Evolutionary conservation across 2,329 filamentous ascomycete species (phyloP).

Genomic region (Annulohypoxylon truncatum): DNA sequence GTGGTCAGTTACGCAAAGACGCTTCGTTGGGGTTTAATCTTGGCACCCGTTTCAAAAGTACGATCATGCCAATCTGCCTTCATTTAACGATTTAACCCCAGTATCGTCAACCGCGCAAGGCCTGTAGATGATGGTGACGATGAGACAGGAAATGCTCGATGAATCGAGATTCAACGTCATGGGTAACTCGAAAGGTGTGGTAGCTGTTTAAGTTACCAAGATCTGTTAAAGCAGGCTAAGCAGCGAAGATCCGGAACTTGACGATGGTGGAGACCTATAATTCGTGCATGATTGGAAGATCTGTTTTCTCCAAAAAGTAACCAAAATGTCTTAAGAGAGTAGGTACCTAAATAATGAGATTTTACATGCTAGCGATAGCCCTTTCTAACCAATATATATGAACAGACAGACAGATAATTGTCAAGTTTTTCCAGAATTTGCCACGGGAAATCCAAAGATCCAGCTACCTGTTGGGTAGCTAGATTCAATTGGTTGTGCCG

Average conservation of each 20-base stretch:
- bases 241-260: slow-evolving; percentile 30
- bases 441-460: not conserved
- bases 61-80: slow-evolving; percentile 27
- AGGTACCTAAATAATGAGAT: not conserved
- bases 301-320: not conserved
- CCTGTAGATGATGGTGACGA: slow-evolving; percentile 2
- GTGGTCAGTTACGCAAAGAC: slow-evolving; percentile 27
- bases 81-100: slow-evolving; percentile 6
- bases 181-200: not conserved
- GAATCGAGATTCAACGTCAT: slow-evolving; percentile 21
- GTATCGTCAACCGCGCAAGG: slow-evolving; percentile 32
- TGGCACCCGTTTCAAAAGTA: slow-evolving; percentile 32
- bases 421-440: not conserved
- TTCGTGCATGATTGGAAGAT: slow-evolving; percentile 21
- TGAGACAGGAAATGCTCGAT: slow-evolving; percentile 24
- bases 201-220: slow-evolving; percentile 16
- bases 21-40: slow-evolving; percentile 19
- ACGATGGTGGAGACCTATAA: slow-evolving; percentile 12
- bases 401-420: not conserved
- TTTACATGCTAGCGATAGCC: not conserved
- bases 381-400: not conserved
- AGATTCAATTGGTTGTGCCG: not conserved
- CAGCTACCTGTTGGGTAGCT: not conserved
- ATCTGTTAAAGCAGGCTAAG: slow-evolving; percentile 16
- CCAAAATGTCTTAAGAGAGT: not conserved